Percentiles rank a stretch among this genome's conserved stretches.
phyloP scores from a whole-genome alignment of 768 basidiomycete species.

The Chalciporus pseudorubinellus region DNA sequence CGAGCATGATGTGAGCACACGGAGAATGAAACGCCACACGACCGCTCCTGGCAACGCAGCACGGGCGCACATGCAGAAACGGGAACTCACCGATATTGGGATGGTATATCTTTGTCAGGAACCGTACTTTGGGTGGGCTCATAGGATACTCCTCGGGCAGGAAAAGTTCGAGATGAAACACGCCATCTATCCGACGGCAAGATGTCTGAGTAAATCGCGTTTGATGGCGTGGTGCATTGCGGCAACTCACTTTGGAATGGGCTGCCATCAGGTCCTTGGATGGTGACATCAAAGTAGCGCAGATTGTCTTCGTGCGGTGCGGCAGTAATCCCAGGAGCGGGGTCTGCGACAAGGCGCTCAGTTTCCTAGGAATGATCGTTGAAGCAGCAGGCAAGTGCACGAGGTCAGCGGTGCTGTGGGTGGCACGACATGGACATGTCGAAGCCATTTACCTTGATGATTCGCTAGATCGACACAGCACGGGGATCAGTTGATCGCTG shows the following conservation, averaged over 20 bases:
- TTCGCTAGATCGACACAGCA: constrained; percentile 37
- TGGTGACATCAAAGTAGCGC: constrained; percentile 97
- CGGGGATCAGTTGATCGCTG: constrained; percentile 2
- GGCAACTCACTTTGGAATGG: constrained; percentile 76
- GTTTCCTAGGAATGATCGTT: constrained; percentile 70
- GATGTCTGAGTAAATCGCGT: constrained; percentile 5
- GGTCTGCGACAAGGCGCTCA: constrained; percentile 92
- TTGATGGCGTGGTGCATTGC: background rate
- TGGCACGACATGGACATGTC: constrained; percentile 16
- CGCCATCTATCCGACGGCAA: constrained; percentile 58
- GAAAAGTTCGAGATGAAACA: constrained; percentile 96
- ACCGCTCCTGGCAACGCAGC: constrained; percentile 1
- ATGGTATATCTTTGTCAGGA: constrained; percentile 97
- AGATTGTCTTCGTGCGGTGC: constrained; percentile 95
- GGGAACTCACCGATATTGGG: constrained; percentile 89
- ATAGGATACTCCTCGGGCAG: constrained; percentile 99
- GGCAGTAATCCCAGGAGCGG: constrained; percentile 96
- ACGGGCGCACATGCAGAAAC: constrained; percentile 1
- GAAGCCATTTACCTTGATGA: constrained; percentile 45
- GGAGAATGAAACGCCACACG: constrained; percentile 16
- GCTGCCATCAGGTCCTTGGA: constrained; percentile 91
- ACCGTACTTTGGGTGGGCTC: constrained; percentile 97
- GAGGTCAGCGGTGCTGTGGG: constrained; percentile 19
- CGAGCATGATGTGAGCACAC: constrained; percentile 23
- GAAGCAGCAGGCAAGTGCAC: constrained; percentile 10